Percentiles rank a stretch among this genome's conserved stretches.
Evolutionary conservation across 805 yeast species (phyloP).

Genomic region (Kuraishia molischiana): DNA sequence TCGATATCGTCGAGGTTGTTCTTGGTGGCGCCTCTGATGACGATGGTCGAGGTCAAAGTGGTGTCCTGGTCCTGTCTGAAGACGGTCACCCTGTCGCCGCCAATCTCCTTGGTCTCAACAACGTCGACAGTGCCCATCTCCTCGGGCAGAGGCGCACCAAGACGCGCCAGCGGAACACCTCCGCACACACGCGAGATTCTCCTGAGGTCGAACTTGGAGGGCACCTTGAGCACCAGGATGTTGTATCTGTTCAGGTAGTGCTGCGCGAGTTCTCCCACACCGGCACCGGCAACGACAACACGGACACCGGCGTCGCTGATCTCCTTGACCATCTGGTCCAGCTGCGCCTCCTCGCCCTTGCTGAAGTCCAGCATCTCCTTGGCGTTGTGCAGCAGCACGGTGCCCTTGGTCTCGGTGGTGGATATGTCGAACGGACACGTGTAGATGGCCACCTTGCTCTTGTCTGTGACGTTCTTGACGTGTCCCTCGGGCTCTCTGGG

Average conservation of each 20-base stretch:
- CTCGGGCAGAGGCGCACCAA: conserved; percentile 92
- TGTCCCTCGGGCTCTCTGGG: conserved; percentile 96
- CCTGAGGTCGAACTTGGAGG: conserved; percentile 89
- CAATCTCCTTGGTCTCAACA: conserved; percentile 89
- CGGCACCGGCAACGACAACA: conserved; percentile 91
- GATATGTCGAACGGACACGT: conserved; percentile 93
- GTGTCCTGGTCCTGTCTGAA: conserved; percentile 60
- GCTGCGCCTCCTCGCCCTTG: conserved; percentile 91
- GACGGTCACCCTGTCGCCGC: conserved; percentile 94
- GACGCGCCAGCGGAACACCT: conserved; percentile 88
- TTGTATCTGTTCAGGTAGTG: conserved; percentile 86
- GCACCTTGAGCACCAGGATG: conserved; percentile 78
- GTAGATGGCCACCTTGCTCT: conserved; percentile 83
- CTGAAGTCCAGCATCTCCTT: conserved; percentile 94
- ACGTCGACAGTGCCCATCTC: conserved; percentile 84
- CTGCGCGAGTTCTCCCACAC: conserved; percentile 85
- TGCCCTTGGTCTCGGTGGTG: conserved; percentile 96
- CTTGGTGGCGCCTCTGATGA: conserved; percentile 94
- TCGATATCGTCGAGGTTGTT: conserved; percentile 90
- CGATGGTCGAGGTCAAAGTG: conserved; percentile 85
- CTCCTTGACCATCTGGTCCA: conserved; percentile 77
- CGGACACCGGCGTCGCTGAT: conserved; percentile 76
- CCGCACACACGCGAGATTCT: conserved; percentile 95
- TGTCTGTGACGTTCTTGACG: conserved; percentile 48
- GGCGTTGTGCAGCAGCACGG: conserved; percentile 91